These are phyloP conservation scores for Zasmidium cellare DNA, from an alignment of 2,329 filamentous ascomycete species.

Conservation along the genomic window DNA sequence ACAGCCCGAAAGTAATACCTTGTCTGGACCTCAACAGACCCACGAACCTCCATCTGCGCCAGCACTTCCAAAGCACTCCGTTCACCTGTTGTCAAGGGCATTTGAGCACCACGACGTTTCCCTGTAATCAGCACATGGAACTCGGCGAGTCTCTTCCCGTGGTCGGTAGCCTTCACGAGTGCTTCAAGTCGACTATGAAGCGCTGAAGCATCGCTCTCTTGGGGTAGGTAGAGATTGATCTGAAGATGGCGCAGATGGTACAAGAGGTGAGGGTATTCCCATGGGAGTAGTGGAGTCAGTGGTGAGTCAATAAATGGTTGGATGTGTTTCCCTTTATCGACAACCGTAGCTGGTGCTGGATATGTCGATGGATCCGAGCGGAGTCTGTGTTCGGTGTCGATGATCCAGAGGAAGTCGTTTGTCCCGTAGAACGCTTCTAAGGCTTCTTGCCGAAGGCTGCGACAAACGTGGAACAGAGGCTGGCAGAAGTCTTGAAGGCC, in stretches of 20 bases:
- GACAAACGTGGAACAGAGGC: conserved; percentile 21
- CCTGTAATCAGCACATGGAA: conserved; percentile 20
- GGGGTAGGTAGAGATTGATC: conserved; percentile 23
- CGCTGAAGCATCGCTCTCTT: conserved; percentile 3
- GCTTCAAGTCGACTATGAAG: conserved; percentile 5
- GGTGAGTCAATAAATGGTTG: not conserved
- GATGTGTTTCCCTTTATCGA: not conserved
- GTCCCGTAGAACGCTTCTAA: conserved; percentile 24
- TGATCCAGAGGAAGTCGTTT: conserved; percentile 26
- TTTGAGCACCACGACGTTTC: conserved; percentile 16
- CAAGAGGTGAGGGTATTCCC: conserved; percentile 21
- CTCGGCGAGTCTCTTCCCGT: conserved; percentile 14
- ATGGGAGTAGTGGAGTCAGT: conserved; percentile 20
- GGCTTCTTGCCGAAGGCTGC: conserved; percentile 19
- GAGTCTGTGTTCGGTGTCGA: conserved; percentile 18
- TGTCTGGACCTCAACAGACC: conserved; percentile 18
- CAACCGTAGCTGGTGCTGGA: not conserved
- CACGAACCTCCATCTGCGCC: conserved; percentile 23
- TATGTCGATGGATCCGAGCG: conserved; percentile 15
- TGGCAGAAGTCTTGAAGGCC: conserved; percentile 17
- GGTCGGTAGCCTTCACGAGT: conserved; percentile 20
- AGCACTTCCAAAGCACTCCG: conserved; percentile 17
- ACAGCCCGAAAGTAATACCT: conserved; percentile 16
- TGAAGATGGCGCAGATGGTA: conserved; percentile 19
- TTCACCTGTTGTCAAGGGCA: conserved; percentile 8